These are phyloP conservation scores for Ulota crispa DNA, from an alignment of 225 moss, liverwort and hornwort genomes.

Conservation along the genomic window DNA sequence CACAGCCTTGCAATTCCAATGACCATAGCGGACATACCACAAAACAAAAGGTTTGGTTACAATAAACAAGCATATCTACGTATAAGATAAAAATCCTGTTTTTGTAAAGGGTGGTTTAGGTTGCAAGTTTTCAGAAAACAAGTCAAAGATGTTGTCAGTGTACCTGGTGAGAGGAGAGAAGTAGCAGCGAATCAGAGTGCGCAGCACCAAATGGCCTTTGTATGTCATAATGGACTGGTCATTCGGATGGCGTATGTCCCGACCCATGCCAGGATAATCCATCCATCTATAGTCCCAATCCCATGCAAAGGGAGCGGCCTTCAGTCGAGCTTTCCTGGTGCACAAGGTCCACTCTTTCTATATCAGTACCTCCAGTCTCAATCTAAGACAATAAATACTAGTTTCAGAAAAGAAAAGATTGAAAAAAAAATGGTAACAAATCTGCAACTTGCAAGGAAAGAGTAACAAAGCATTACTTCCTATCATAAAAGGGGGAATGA, in stretches of 20 bases:
- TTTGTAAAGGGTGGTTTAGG: no score
- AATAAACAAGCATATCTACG: not conserved
- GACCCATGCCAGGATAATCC: conserved; percentile 85
- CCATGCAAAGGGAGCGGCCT: conserved; percentile 63
- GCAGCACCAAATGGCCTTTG: conserved; percentile 83
- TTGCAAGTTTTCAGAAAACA: not conserved
- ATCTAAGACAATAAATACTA: not conserved
- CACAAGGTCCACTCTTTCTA: conserved; percentile 4
- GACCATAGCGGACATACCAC: not conserved
- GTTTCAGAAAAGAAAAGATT: no score
- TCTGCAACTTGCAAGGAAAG: not conserved
- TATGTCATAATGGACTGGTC: conserved; percentile 97
- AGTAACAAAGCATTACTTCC: not conserved
- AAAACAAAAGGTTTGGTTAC: no score
- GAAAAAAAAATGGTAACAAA: not conserved
- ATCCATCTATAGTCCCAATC: conserved; percentile 99
- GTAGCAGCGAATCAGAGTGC: conserved; percentile 94
- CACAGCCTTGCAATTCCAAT: not conserved
- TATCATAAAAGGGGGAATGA: not conserved
- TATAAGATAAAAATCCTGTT: not conserved
- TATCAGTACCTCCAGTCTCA: conserved; percentile 7
- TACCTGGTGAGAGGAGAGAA: conserved; percentile 84
- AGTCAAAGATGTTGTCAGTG: not conserved
- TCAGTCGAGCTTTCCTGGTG: conserved; percentile 23
- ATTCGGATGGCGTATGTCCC: conserved; percentile 76